Evolutionary conservation across 805 yeast genomes (phyloP).

Genomic region (Saccharomycopsis sp.): DNA sequence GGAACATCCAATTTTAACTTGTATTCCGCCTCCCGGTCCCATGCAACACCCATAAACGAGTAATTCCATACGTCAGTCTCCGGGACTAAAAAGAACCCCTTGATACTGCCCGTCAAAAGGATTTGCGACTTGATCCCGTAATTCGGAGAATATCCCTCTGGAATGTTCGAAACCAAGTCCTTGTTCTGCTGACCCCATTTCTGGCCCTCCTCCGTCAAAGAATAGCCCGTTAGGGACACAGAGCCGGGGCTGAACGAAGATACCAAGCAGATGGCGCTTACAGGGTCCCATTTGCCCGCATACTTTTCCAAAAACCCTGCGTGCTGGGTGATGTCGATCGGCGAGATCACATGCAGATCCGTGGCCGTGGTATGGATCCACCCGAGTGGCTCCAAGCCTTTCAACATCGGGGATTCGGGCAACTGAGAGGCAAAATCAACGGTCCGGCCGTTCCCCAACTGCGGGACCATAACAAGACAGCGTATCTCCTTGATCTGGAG

Average conservation of each 20-base stretch:
- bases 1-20: constrained; percentile 74
- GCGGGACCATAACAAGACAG: constrained; percentile 78
- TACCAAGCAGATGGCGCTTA: constrained; percentile 47
- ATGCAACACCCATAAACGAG: constrained; percentile 79
- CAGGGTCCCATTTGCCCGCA: constrained; percentile 32
- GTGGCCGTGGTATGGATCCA: constrained; percentile 89
- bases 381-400: constrained; percentile 74
- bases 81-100: constrained; percentile 85
- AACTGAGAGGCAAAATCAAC: constrained; percentile 52
- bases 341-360: constrained; percentile 55
- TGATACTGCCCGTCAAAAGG: constrained; percentile 62
- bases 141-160: constrained; percentile 57
- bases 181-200: constrained; percentile 69
- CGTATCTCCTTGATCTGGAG: constrained; percentile 68
- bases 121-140: constrained; percentile 63
- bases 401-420: constrained; percentile 36
- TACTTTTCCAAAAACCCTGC: constrained; percentile 31
- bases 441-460: constrained; percentile 63
- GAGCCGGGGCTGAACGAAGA: constrained; percentile 81
- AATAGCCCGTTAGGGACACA: constrained; percentile 63
- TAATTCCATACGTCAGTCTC: constrained; percentile 84
- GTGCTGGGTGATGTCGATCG: constrained; percentile 64
- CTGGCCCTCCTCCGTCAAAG: constrained; percentile 56
- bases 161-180: constrained; percentile 47
- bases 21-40: constrained; percentile 56